Conservation (phyloP, 169 alveolate genomes). For the Plasmodium relictum region DNA sequence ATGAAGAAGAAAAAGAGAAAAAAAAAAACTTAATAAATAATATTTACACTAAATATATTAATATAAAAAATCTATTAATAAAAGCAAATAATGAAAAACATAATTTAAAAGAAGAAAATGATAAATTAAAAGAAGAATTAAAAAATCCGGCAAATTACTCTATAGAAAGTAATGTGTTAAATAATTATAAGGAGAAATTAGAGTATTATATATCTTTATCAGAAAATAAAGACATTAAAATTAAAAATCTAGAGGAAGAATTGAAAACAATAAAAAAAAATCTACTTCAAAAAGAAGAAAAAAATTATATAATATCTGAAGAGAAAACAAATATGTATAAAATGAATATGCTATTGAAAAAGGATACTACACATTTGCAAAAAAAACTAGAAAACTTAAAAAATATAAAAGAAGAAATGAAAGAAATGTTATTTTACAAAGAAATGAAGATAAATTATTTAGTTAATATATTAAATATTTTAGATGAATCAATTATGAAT, state of each 20-base stretch:
- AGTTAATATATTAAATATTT: conserved; percentile 28
- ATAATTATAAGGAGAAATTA: conserved; percentile 34
- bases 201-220: conserved; percentile 35
- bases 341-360: not conserved
- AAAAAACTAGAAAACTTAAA: conserved; percentile 34
- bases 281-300: not conserved
- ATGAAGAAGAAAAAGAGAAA: conserved; percentile 32
- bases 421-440: conserved; percentile 36
- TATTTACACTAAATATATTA: conserved; percentile 55
- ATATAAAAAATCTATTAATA: conserved; percentile 36
- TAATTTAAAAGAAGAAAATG: conserved; percentile 24
- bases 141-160: not conserved
- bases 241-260: conserved; percentile 43
- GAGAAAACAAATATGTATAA: conserved; percentile 19
- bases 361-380: conserved; percentile 33
- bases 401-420: conserved; percentile 30
- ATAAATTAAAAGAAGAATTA: conserved; percentile 54
- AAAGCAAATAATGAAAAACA: conserved; percentile 30
- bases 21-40: conserved; percentile 36
- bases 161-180: conserved; percentile 24
- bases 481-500: conserved; percentile 43
- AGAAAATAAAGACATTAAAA: conserved; percentile 38
- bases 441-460: conserved; percentile 67
- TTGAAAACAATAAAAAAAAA: not conserved
- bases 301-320: not conserved